These are phyloP conservation scores for Cupressus sempervirens DNA, from an alignment of 75 land plant genomes.

Conservation along the genomic window DNA sequence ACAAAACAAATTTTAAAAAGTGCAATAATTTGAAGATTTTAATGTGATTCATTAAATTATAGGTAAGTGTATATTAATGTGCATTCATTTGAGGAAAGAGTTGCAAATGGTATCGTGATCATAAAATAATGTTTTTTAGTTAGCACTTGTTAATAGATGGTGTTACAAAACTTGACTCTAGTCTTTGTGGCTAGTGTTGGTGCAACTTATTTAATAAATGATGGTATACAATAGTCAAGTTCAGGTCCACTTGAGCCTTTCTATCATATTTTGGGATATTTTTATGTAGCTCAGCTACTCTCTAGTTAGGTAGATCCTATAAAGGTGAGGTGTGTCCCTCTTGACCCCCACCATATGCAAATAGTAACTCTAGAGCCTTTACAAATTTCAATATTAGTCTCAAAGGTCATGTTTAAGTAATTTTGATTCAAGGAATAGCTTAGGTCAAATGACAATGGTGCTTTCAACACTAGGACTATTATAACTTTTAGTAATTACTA, in stretches of 20 bases:
- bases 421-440: conserved; percentile 25
- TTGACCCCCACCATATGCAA: conserved; percentile 20
- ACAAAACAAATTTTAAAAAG: too few species aligned
- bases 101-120: conserved; percentile 84
- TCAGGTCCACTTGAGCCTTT: conserved; percentile 72
- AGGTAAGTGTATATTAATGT: too few species aligned
- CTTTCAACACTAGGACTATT: conserved; percentile 20
- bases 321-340: conserved; percentile 30
- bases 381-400: conserved; percentile 31
- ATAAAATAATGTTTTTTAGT: conserved; percentile 60
- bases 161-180: conserved; percentile 82
- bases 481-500: conserved; percentile 27
- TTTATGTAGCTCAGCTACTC: conserved; percentile 29
- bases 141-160: conserved; percentile 98
- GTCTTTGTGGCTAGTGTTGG: conserved; percentile 32
- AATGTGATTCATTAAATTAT: too few species aligned
- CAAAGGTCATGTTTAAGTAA: conserved; percentile 38
- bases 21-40: too few species aligned
- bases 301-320: conserved; percentile 53
- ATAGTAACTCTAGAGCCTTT: conserved; percentile 38
- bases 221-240: conserved; percentile 37
- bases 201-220: conserved; percentile 31
- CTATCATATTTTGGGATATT: conserved; percentile 26
- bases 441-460: conserved; percentile 33
- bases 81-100: too few species aligned